Evolutionary conservation across 139 green algal species (phyloP).

Genomic region (Chlorella sp.): DNA sequence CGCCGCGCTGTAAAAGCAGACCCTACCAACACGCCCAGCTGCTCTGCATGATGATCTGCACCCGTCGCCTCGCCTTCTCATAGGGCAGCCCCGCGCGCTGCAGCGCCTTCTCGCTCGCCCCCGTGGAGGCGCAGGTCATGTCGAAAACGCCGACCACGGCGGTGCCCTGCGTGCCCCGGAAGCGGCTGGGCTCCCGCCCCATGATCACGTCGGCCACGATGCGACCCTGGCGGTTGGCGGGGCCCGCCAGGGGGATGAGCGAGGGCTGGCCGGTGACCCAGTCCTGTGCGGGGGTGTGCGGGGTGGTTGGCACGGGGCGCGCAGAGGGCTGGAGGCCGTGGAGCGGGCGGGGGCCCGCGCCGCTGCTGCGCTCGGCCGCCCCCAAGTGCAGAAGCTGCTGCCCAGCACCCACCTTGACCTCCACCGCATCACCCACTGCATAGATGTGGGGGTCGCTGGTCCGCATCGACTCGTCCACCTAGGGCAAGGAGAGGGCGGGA

Average conservation of each 20-base stretch:
- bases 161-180: slow-evolving; percentile 55
- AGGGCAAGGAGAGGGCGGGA: too few species aligned
- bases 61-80: slow-evolving; percentile 26
- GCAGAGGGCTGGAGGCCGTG: too few species aligned
- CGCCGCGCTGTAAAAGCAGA: too few species aligned
- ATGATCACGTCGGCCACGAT: slow-evolving; percentile 58
- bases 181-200: slow-evolving; percentile 25
- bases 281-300: slow-evolving; percentile 3
- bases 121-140: slow-evolving; percentile 47
- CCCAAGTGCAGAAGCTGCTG: too few species aligned
- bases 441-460: slow-evolving; percentile 48
- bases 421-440: slow-evolving; percentile 50
- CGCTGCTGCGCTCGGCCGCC: too few species aligned
- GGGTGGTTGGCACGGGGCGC: background rate
- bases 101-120: slow-evolving; percentile 52
- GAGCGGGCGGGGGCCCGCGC: too few species aligned
- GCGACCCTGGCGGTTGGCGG: slow-evolving; percentile 55
- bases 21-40: too few species aligned
- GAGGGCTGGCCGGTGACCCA: slow-evolving; percentile 46
- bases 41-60: background rate
- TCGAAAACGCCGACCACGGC: slow-evolving; percentile 50
- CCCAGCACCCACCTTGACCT: slow-evolving; percentile 25
- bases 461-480: slow-evolving; percentile 54
- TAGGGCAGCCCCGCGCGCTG: slow-evolving; percentile 23
- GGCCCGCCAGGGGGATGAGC: slow-evolving; percentile 52